Percentiles rank a stretch among this genome's conserved stretches.
These are phyloP conservation scores for Jaapia argillacea DNA, from an alignment of 768 basidiomycete species.

Conservation along the genomic window DNA sequence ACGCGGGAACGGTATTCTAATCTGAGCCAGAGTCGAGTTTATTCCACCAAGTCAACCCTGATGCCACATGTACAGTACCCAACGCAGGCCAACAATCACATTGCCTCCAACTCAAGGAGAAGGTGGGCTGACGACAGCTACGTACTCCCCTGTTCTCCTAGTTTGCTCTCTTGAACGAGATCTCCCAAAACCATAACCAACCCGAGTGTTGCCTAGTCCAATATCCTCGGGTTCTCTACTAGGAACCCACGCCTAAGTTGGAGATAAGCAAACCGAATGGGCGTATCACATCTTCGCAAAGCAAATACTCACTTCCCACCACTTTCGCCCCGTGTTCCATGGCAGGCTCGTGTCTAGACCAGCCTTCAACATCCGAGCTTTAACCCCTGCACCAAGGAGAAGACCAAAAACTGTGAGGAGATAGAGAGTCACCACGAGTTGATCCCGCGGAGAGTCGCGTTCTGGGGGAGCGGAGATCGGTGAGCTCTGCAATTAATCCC, in stretches of 20 bases:
- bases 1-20: too few relatives aligned
- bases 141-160: conserved; percentile 27
- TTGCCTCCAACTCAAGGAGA: too few relatives aligned
- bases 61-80: too few relatives aligned
- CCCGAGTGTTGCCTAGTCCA: conserved; percentile 26
- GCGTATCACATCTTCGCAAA: too few relatives aligned
- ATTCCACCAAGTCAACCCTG: too few relatives aligned
- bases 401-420: conserved; percentile 81
- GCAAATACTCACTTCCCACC: conserved; percentile 65
- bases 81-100: too few relatives aligned
- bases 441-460: conserved; percentile 92
- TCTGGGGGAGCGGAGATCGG: conserved; percentile 47
- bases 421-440: conserved; percentile 87
- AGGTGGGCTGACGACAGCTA: too few relatives aligned
- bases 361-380: conserved; percentile 71
- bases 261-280: too few relatives aligned
- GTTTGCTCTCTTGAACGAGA: conserved; percentile 17
- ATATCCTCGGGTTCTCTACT: conserved; percentile 45
- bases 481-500: conserved; percentile 1
- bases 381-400: conserved; percentile 75
- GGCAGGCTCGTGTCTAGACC: conserved; percentile 55
- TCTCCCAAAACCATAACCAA: not conserved
- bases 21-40: too few relatives aligned
- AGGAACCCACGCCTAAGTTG: conserved; percentile 38
- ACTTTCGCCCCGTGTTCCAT: conserved; percentile 55